These are phyloP conservation scores for Trichoderma sp. DNA, from an alignment of 2,329 filamentous ascomycete species.

Conservation along the genomic window DNA sequence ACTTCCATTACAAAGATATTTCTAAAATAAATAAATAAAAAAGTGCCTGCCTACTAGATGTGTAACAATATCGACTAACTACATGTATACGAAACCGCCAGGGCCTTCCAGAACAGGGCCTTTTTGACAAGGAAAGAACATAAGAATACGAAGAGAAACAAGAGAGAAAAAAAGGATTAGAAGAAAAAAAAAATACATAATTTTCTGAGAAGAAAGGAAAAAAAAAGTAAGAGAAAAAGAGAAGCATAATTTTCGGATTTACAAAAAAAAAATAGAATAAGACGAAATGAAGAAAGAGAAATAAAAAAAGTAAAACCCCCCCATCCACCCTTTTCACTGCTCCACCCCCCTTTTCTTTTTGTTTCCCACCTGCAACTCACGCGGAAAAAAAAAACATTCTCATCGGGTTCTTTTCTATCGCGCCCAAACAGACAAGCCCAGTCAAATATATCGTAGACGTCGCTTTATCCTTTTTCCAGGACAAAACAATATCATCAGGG, in stretches of 20 bases:
- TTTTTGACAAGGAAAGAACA: conserved; percentile 1
- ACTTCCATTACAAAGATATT: neutral
- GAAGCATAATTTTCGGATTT: neutral
- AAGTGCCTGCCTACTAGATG: neutral
- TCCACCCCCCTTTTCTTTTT: neutral
- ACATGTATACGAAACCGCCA: conserved; percentile 7
- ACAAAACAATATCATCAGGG: neutral
- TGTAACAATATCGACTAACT: neutral
- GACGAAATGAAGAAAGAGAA: neutral
- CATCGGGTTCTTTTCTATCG: neutral
- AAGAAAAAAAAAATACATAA: neutral
- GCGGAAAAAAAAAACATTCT: neutral
- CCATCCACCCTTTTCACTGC: neutral
- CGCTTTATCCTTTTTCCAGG: neutral
- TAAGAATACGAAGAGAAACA: neutral
- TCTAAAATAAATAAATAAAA: neutral
- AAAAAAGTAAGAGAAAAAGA: neutral
- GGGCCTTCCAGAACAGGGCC: conserved; percentile 1
- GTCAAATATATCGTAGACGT: neutral
- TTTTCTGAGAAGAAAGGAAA: too few relatives aligned
- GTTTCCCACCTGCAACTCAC: neutral
- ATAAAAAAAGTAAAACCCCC: neutral
- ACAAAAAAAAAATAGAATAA: conserved; percentile 6
- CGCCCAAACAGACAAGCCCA: neutral
- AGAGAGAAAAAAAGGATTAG: neutral